Base-by-base conservation (phyloP, 768 basidiomycete genomes). In the Trichaptum fuscoviolaceum region DNA sequence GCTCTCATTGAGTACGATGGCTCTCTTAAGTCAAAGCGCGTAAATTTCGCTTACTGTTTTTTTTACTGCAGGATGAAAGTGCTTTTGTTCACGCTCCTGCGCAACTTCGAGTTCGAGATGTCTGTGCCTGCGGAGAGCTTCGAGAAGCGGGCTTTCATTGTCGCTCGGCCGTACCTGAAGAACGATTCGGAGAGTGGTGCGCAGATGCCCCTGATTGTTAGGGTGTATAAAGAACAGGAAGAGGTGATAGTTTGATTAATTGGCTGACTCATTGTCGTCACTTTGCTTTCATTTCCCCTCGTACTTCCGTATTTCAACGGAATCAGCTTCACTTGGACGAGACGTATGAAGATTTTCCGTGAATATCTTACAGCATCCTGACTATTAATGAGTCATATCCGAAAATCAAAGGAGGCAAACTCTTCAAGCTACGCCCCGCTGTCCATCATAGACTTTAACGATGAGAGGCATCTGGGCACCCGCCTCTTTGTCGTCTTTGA, bases 51-150 rank as follows among this genome's bases (percentile, higher is more conserved):
- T 25, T 3, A 34, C 57, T n/a, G 20, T 9, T 58, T n/a, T 58
- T n/a, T 1, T 1, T 52, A 23, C 34, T 17, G 23, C 59, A 80
- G 79, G 65, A 76, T 76, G 72, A 82, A 82, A 67, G 79, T 76
- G 5, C 67, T 85, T 1, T 66, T 87, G 0, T 87, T 85, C 67
- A 78, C 79, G 0, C 79, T 87, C 5, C 65, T 87, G 7, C 82
- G 85, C 1, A 75, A 80, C 0, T 84, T 86, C 61, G 78, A 81
- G 65, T 86, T 84, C 60, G 79, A 83, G 60, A 79, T 86, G 12
- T 84, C 84, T 0, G 84, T 86, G 6, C 80, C 84, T 0, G 75
- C 73, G 0, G 72, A 73, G 9, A 80, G 85, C 25, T 75, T 87
- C 34, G 68, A 64, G 1, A 71, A 64, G 18, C 70, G 57, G 58